phyloP scores from a whole-genome alignment of 768 basidiomycete species.

The Naganishia kalamii region DNA sequence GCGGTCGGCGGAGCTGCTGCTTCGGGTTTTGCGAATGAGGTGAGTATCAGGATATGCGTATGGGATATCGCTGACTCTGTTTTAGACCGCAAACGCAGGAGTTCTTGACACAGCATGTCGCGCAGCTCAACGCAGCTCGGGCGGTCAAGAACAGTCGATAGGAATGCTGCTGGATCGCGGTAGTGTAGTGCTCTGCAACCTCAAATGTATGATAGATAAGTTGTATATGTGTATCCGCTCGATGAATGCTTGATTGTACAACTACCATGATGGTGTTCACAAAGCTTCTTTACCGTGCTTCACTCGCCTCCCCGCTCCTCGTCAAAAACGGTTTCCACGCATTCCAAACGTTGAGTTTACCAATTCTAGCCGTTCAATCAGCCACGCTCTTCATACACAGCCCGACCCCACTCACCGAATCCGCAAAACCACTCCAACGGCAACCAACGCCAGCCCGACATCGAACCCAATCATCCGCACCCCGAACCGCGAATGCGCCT shows the following conservation, averaged over 20 bases:
- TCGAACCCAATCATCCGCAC: constrained; percentile 36
- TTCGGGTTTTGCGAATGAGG: constrained; percentile 43
- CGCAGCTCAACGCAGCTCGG: constrained; percentile 29
- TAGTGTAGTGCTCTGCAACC: too few species aligned
- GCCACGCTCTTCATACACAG: background rate
- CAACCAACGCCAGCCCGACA: constrained; percentile 36
- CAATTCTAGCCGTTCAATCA: background rate
- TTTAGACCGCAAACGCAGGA: constrained; percentile 35
- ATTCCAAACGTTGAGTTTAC: constrained; percentile 11
- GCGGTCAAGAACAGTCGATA: constrained; percentile 25
- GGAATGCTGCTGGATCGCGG: background rate
- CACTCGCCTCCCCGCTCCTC: background rate
- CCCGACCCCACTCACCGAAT: constrained; percentile 31
- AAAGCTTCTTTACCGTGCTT: background rate
- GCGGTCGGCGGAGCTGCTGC: constrained; percentile 41
- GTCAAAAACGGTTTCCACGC: constrained; percentile 1
- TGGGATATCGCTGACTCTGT: background rate
- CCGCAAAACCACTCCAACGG: constrained; percentile 29
- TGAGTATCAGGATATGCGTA: constrained; percentile 5
- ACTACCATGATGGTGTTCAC: background rate
- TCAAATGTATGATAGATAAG: too few species aligned
- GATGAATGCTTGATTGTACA: too few species aligned
- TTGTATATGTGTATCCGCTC: too few species aligned
- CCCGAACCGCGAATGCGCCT: constrained; percentile 22
- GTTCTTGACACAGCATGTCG: constrained; percentile 35